phyloP scores from a whole-genome alignment of 2,329 filamentous ascomycete species.

The Chaetomiaceae sp. region DNA sequence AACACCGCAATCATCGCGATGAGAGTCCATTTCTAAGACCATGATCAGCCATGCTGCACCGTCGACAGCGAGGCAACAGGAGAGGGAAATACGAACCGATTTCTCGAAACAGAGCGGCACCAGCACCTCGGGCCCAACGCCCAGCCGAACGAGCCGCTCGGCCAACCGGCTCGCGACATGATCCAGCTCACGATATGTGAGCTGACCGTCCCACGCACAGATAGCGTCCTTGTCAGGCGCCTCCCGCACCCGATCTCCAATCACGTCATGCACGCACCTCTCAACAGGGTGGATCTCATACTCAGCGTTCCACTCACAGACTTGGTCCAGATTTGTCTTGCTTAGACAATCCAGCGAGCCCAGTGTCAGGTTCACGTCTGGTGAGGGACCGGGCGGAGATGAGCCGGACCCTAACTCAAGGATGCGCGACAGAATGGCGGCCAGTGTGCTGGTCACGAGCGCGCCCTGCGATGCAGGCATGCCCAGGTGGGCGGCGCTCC shows the following conservation, averaged over 20 bases:
- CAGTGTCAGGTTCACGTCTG: not conserved
- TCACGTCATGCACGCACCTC: slow-evolving; percentile 42
- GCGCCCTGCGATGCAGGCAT: slow-evolving; percentile 14
- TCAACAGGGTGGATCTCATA: slow-evolving; percentile 35
- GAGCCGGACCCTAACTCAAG: slow-evolving; percentile 1
- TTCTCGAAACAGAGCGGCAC: slow-evolving; percentile 33
- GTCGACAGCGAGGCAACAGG: not conserved
- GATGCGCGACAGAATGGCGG: slow-evolving; percentile 16
- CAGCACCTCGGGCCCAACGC: slow-evolving; percentile 17
- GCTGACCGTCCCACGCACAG: slow-evolving; percentile 44
- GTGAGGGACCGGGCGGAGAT: not conserved
- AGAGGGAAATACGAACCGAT: slow-evolving; percentile 18
- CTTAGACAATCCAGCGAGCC: slow-evolving; percentile 15
- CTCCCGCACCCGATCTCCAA: slow-evolving; percentile 33
- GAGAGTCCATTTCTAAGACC: slow-evolving; percentile 21
- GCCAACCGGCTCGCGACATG: slow-evolving; percentile 33
- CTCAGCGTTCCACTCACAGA: slow-evolving; percentile 35
- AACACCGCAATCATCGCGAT: slow-evolving; percentile 24
- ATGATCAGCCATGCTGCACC: not conserved
- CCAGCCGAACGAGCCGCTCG: slow-evolving; percentile 22
- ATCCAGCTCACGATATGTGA: slow-evolving; percentile 43
- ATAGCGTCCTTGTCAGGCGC: slow-evolving; percentile 38
- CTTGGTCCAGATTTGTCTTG: slow-evolving; percentile 33
- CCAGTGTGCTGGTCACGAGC: slow-evolving; percentile 20
- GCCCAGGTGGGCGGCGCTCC: slow-evolving; percentile 12